phyloP scores from a whole-genome alignment of 2,329 filamentous ascomycete genomes.

The Neophaeococcomyces mojaviensis region DNA sequence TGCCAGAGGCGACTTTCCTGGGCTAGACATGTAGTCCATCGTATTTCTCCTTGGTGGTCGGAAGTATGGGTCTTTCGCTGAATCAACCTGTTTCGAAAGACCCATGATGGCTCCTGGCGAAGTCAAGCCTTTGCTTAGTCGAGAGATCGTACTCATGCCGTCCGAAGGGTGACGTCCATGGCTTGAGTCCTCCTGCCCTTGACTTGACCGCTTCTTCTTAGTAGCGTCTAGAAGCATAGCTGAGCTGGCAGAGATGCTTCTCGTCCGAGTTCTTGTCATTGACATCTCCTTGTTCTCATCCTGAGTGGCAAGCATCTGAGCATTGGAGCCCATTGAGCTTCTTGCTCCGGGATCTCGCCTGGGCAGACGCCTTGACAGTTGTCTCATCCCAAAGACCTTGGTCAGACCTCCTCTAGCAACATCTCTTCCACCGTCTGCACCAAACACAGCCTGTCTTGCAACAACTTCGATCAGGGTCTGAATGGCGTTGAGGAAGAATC shows the following conservation, averaged over 20 bases:
- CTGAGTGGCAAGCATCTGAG: slow-evolving; percentile 61
- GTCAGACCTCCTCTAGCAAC: slow-evolving; percentile 74
- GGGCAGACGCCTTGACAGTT: slow-evolving; percentile 66
- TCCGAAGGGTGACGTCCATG: slow-evolving; percentile 57
- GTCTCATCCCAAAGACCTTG: slow-evolving; percentile 86
- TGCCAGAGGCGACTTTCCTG: slow-evolving; percentile 8
- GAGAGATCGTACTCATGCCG: slow-evolving; percentile 65
- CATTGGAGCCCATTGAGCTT: slow-evolving; percentile 73
- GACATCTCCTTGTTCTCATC: slow-evolving; percentile 54
- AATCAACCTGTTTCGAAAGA: slow-evolving; percentile 41
- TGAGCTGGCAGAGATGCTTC: slow-evolving; percentile 56
- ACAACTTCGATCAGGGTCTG: slow-evolving; percentile 86
- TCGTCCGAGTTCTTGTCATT: slow-evolving; percentile 45
- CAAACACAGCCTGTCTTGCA: slow-evolving; percentile 74
- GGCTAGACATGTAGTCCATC: slow-evolving; percentile 40
- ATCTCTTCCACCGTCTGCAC: slow-evolving; percentile 56
- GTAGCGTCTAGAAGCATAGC: slow-evolving; percentile 52
- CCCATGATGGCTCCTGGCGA: slow-evolving; percentile 39
- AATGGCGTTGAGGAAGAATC: slow-evolving; percentile 85
- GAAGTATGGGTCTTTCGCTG: slow-evolving; percentile 70
- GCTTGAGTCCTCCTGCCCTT: slow-evolving; percentile 34
- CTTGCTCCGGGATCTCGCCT: slow-evolving; percentile 51
- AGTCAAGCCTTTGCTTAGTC: slow-evolving; percentile 38
- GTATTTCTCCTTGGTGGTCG: slow-evolving; percentile 69
- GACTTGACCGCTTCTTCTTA: slow-evolving; percentile 43